Conservation (phyloP, 495 filamentous ascomycete species). For the Aspergillus sclerotiicarbonarius region DNA sequence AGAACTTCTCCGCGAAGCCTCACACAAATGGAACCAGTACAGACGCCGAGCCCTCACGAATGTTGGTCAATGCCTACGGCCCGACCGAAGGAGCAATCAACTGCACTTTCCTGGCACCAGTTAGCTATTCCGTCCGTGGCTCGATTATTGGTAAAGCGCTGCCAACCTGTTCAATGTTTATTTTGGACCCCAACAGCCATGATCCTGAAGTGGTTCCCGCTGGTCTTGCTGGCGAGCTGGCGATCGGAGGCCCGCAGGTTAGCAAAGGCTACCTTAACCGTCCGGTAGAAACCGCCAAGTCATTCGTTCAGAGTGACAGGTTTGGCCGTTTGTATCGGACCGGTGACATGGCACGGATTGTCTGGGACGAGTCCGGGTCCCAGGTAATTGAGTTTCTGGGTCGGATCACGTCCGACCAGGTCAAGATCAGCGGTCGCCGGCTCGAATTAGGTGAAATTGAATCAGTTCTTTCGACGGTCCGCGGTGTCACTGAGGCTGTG, state of each 20-base stretch:
- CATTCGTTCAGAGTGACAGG: slow-evolving; percentile 39
- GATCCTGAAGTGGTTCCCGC: slow-evolving; percentile 32
- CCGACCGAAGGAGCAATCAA: slow-evolving; percentile 36
- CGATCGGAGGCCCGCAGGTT: slow-evolving; percentile 45
- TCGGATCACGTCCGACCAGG: slow-evolving; percentile 72
- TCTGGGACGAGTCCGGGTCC: slow-evolving; percentile 38
- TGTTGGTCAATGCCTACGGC: slow-evolving; percentile 34
- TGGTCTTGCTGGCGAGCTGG: slow-evolving; percentile 45
- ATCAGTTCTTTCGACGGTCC: slow-evolving; percentile 18
- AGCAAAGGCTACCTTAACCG: slow-evolving; percentile 49
- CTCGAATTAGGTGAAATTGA: slow-evolving; percentile 92
- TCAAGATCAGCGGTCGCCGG: slow-evolving; percentile 87
- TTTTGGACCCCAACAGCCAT: slow-evolving; percentile 25
- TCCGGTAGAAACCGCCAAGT: slow-evolving; percentile 27
- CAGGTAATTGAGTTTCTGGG: slow-evolving; percentile 57
- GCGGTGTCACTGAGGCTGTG: slow-evolving; percentile 22
- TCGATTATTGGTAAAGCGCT: slow-evolving; percentile 37
- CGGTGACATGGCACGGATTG: slow-evolving; percentile 65
- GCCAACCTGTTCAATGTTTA: slow-evolving; percentile 29
- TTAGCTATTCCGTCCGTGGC: slow-evolving; percentile 23
- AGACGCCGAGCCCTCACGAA: background rate
- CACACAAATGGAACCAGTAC: background rate
- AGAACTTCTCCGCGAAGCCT: slow-evolving; percentile 21
- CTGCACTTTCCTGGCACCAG: slow-evolving; percentile 27
- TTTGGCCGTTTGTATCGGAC: slow-evolving; percentile 63